phyloP scores from a whole-genome alignment of 148 eudicot genomes.

The Rhododendron kiyosumense region DNA sequence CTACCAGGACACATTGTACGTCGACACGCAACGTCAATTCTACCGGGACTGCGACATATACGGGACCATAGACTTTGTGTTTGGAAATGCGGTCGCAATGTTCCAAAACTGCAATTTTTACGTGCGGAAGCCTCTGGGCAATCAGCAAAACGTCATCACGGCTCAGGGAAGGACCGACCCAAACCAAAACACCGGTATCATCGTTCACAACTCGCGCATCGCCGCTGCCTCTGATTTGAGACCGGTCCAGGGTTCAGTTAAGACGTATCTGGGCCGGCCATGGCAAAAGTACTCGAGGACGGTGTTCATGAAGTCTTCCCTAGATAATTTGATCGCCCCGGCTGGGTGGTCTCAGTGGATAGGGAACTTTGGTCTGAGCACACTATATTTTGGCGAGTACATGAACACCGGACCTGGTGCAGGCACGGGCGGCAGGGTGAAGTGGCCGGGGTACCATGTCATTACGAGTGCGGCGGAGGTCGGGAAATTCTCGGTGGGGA shows the following conservation, averaged over 20 bases:
- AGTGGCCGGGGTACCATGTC: slow-evolving; percentile 49
- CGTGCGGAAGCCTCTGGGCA: slow-evolving; percentile 16
- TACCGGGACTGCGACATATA: slow-evolving; percentile 18
- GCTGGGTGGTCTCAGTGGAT: slow-evolving; percentile 53
- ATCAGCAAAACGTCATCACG: slow-evolving; percentile 15
- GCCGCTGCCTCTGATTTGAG: slow-evolving; percentile 13
- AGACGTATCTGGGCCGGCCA: slow-evolving; percentile 46
- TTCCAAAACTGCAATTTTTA: slow-evolving; percentile 20
- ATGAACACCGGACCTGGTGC: slow-evolving; percentile 56
- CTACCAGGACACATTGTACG: slow-evolving; percentile 28
- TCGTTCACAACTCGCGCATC: slow-evolving; percentile 20
- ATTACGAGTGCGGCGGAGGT: slow-evolving; percentile 31
- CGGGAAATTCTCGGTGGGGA: slow-evolving; percentile 36
- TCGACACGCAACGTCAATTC: slow-evolving; percentile 19
- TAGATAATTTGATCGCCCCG: slow-evolving; percentile 30
- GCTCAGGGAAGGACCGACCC: slow-evolving; percentile 24
- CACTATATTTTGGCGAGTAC: slow-evolving; percentile 49
- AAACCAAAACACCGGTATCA: slow-evolving; percentile 16
- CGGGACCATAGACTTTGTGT: slow-evolving; percentile 21
- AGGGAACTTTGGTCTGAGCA: slow-evolving; percentile 36
- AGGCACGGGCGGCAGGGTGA: slow-evolving; percentile 37
- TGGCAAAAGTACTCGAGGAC: slow-evolving; percentile 50
- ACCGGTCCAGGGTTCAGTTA: slow-evolving; percentile 9
- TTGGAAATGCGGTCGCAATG: slow-evolving; percentile 9
- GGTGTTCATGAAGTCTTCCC: slow-evolving; percentile 31